Percentiles rank a stretch among this genome's conserved stretches.
These are phyloP conservation scores for Mortierella claussenii DNA, from an alignment of 192 early-diverging fungal genomes.

Conservation along the genomic window DNA sequence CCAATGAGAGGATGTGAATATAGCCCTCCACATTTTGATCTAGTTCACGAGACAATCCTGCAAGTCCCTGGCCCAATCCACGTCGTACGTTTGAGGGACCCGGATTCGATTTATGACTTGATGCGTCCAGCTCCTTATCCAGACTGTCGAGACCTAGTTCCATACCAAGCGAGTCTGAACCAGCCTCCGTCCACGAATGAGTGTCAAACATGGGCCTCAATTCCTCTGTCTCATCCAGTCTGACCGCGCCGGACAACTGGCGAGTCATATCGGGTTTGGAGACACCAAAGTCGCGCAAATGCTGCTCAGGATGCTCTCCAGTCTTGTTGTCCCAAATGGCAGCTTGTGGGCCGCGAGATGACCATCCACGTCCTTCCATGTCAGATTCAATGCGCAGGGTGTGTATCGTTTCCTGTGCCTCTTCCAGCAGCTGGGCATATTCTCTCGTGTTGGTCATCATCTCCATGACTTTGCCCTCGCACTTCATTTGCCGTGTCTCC, in stretches of 20 bases:
- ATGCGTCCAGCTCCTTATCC: conserved; percentile 1
- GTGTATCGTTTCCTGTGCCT: conserved; percentile 71
- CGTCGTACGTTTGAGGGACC: conserved; percentile 12
- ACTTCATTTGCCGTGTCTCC: conserved; percentile 63
- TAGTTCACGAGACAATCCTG: conserved; percentile 14
- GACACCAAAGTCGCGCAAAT: not conserved
- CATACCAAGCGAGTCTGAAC: conserved; percentile 5
- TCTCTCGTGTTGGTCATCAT: conserved; percentile 68
- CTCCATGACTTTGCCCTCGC: conserved; percentile 62
- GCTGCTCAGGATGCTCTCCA: conserved; percentile 18
- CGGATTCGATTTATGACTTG: not conserved
- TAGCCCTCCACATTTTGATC: conserved; percentile 10
- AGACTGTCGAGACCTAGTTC: conserved; percentile 21
- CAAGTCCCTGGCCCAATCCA: conserved; percentile 10
- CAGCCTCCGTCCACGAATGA: conserved; percentile 1
- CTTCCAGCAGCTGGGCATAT: conserved; percentile 66
- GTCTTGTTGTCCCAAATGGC: conserved; percentile 51
- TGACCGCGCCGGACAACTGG: not conserved
- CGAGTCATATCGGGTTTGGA: not conserved
- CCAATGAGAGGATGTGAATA: not conserved
- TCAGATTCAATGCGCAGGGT: conserved; percentile 58
- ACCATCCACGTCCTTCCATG: conserved; percentile 52
- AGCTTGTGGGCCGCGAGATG: conserved; percentile 21
- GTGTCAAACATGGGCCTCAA: conserved; percentile 32
- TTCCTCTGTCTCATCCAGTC: conserved; percentile 1